A percentile compares a stretch with the other conserved stretches of the same genome.
These are phyloP conservation scores for Penicillium ochrochloron DNA, from an alignment of 495 filamentous ascomycete genomes.

Conservation along the genomic window DNA sequence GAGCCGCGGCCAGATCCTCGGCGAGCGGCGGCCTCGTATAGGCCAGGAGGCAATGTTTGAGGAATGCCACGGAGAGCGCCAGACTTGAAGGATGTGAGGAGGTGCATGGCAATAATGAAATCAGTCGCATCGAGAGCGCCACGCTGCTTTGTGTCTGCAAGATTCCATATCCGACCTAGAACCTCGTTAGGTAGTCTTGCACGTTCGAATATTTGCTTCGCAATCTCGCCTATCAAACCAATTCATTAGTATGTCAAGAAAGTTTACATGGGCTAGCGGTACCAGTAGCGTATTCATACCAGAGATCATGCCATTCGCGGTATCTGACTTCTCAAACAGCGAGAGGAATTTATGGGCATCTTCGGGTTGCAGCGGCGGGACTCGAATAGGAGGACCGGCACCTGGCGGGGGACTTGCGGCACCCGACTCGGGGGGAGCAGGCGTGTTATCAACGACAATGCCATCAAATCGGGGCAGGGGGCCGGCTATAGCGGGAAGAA, in stretches of 20 bases:
- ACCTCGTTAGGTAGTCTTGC: conserved; percentile 88
- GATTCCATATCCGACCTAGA: conserved; percentile 90
- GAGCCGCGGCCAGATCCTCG: conserved; percentile 57
- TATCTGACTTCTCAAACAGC: conserved; percentile 85
- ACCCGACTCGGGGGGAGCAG: conserved; percentile 48
- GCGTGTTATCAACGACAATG: conserved; percentile 48
- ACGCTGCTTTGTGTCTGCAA: conserved; percentile 90
- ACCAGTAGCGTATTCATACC: not conserved
- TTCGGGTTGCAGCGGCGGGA: conserved; percentile 86
- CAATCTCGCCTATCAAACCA: conserved; percentile 64
- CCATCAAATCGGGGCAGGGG: conserved; percentile 94
- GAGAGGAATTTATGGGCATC: conserved; percentile 85
- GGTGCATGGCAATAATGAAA: conserved; percentile 98
- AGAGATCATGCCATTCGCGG: conserved; percentile 78
- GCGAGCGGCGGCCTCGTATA: conserved; percentile 91
- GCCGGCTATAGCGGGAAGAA: conserved; percentile 59
- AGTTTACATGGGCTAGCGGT: no score
- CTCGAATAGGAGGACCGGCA: conserved; percentile 76
- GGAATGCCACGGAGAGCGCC: conserved; percentile 80
- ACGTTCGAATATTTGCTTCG: conserved; percentile 93
- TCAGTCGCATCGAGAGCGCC: conserved; percentile 88
- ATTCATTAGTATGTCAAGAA: not conserved
- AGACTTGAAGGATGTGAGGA: conserved; percentile 87
- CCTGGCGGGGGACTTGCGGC: conserved; percentile 63
- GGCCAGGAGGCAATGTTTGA: conserved; percentile 76